Evolutionary conservation across 306 rosid genomes (phyloP), one percentile per base, ranked within the genome.

Genomic region (Cucurbita moschata): DNA sequence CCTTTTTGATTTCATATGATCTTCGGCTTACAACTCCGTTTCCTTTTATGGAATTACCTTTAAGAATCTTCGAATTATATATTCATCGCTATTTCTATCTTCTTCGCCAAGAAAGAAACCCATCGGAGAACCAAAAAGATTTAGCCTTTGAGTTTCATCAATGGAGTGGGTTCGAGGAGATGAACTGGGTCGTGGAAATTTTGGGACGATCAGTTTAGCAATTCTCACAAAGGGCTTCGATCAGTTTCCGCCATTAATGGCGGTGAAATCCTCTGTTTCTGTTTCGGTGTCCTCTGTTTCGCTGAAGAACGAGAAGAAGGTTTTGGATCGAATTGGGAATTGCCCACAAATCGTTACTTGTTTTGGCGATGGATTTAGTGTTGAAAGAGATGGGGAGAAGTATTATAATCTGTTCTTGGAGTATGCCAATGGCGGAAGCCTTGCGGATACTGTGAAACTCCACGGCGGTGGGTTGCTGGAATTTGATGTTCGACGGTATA

Each of bases 361-460:
- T 39, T 85, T 81, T 12, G 88, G 98, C 4, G 81, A 81, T 26
- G 81, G 87, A 40, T 37, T 10, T 1, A 85, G 83, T 14, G 1
- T 78, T 0, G 90, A 92, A 52, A 54, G 79, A 35, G 90, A 88
- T 13, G 70, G 55, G 7, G 50, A 79, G 7, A 76, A 30, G 4
- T 82, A 82, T 50, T 88, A 90, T 30, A 60, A 57, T 52, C 2
- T 92, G 11, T 67, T 92, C 23, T 80, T 92, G 64, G 96, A 92
- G 80, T 88, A 80, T 38, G 98, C 96, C 12, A 16, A 78, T 8
- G 81, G 83, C 0, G 96, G 98, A 0, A 82, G 85, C 30, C 79
- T 92, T 7, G 79, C 79, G 4, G 89, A 90, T 64, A 81, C 74
- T 46, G 70, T 88, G 15, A 83, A 75, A 77, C 75, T 10, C 6